Evolutionary conservation across 2,329 filamentous ascomycete genomes (phyloP).

Genomic region (Phoma sp.): DNA sequence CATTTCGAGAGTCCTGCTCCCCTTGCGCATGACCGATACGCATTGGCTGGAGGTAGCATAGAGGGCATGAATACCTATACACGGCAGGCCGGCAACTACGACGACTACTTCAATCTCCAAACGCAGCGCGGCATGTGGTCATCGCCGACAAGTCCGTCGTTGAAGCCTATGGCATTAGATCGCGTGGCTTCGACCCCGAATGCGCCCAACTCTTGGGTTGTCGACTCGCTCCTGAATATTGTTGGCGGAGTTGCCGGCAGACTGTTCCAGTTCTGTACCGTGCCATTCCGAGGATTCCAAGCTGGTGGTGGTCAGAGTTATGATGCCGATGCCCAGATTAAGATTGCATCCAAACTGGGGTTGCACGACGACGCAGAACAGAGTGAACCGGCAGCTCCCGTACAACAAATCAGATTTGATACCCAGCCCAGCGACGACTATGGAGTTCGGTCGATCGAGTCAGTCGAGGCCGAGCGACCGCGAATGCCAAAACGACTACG

Average conservation of each 20-base stretch:
- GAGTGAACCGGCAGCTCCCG: slow-evolving; percentile 20
- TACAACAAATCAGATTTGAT: slow-evolving; percentile 32
- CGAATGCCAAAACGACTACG: slow-evolving; percentile 57
- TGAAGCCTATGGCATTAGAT: slow-evolving; percentile 23
- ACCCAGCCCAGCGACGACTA: slow-evolving; percentile 51
- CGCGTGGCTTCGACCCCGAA: slow-evolving; percentile 25
- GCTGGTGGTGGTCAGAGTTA: slow-evolving; percentile 83
- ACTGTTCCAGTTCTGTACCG: slow-evolving; percentile 82
- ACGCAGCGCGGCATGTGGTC: slow-evolving; percentile 48
- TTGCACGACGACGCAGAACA: slow-evolving; percentile 30
- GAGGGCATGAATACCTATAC: slow-evolving; percentile 54
- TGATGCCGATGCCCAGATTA: slow-evolving; percentile 55
- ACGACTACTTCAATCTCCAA: slow-evolving; percentile 51
- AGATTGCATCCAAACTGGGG: slow-evolving; percentile 34
- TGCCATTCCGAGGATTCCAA: slow-evolving; percentile 82
- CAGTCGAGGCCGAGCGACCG: slow-evolving; percentile 52
- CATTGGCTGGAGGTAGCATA: slow-evolving; percentile 57
- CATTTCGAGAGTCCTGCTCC: slow-evolving; percentile 50
- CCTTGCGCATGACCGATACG: slow-evolving; percentile 61
- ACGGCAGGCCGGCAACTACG: slow-evolving; percentile 50
- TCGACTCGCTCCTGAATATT: slow-evolving; percentile 62
- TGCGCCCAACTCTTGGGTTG: slow-evolving; percentile 32
- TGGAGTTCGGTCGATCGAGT: slow-evolving; percentile 55
- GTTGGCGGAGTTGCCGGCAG: slow-evolving; percentile 75
- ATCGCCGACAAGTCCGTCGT: slow-evolving; percentile 35